phyloP scores from a whole-genome alignment of 2,329 filamentous ascomycete species.

The Pyrenophora graminea region DNA sequence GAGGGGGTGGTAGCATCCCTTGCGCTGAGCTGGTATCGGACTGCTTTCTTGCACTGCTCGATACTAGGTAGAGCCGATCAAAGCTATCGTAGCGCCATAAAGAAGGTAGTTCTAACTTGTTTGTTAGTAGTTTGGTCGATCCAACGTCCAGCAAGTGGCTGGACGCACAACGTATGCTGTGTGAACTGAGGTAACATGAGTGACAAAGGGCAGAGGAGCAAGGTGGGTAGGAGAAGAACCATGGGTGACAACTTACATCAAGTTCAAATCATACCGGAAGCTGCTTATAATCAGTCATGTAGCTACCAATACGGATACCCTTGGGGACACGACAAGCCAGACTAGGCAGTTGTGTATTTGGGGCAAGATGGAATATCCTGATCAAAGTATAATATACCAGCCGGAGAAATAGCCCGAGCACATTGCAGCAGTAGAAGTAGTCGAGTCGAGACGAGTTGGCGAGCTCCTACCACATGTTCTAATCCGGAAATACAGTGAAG shows the following conservation, averaged over 20 bases:
- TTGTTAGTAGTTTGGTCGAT: not conserved
- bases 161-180: not conserved
- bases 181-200: constrained; percentile 9
- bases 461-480: not conserved
- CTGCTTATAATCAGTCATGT: not conserved
- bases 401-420: too few relatives aligned
- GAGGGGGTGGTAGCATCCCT: too few relatives aligned
- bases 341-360: too few relatives aligned
- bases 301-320: not conserved
- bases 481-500: not conserved
- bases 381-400: too few relatives aligned
- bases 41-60: too few relatives aligned
- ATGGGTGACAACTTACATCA: not conserved
- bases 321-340: not conserved
- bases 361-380: too few relatives aligned
- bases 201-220: not conserved
- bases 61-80: too few relatives aligned
- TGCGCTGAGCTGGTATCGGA: too few relatives aligned
- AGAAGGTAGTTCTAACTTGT: not conserved
- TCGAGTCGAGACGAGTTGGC: too few relatives aligned
- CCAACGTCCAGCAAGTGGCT: not conserved
- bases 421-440: too few relatives aligned
- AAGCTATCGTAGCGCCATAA: too few relatives aligned
- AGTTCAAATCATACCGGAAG: not conserved
- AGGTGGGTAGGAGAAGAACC: not conserved